Conservation (phyloP, 106 monocot species). For the Posidonia australis region DNA sequence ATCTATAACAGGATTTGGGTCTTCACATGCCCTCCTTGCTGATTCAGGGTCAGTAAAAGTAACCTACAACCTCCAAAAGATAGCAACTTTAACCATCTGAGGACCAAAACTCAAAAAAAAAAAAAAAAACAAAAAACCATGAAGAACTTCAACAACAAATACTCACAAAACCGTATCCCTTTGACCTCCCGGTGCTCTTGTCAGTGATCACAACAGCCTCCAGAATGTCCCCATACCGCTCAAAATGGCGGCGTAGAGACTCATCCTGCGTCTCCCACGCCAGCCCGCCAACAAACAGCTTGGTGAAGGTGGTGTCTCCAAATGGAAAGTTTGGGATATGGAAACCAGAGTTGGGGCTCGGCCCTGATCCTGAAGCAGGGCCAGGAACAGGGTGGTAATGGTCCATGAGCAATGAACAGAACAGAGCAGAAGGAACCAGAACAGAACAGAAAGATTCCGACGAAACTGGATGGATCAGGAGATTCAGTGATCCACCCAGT, state of each 20-base stretch:
- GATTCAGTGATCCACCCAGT: not conserved
- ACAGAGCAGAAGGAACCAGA: not conserved
- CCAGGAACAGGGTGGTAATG: not conserved
- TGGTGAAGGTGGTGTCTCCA: constrained; percentile 36
- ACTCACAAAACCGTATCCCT: constrained; percentile 48
- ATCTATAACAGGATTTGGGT: constrained; percentile 53
- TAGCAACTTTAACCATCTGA: not conserved
- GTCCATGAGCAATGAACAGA: not conserved
- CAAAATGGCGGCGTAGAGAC: constrained; percentile 38
- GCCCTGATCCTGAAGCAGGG: constrained; percentile 1
- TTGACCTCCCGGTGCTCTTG: constrained; percentile 41
- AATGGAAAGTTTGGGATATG: not conserved
- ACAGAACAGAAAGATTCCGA: not conserved
- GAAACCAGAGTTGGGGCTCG: not conserved
- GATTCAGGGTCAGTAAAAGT: constrained; percentile 46
- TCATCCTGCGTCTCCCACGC: constrained; percentile 44
- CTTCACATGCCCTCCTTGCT: constrained; percentile 38
- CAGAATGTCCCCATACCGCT: constrained; percentile 52
- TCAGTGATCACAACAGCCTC: constrained; percentile 55
- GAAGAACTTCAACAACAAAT: not conserved
- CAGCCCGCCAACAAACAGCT: constrained; percentile 49
- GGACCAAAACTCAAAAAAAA: not conserved
- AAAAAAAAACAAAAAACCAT: not conserved
- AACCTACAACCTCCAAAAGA: constrained; percentile 32
- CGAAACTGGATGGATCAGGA: not conserved